Base-by-base conservation (phyloP, 1,284 basidiomycete genomes). In the Cystobasidium pallidum region DNA sequence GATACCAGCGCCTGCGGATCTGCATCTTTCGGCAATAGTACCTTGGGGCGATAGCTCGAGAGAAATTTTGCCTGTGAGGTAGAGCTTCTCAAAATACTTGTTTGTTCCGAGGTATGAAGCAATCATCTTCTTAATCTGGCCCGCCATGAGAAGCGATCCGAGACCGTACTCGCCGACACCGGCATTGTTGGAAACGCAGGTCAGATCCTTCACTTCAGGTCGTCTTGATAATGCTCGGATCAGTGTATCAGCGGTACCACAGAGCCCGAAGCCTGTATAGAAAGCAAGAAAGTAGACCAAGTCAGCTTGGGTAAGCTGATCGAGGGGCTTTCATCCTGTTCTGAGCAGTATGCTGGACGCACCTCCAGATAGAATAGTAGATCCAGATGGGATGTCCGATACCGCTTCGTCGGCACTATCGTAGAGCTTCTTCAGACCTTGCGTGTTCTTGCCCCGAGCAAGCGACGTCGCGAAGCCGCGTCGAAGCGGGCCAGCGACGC, bases 1-100 rank as follows among this genome's bases (percentile, higher is more conserved):
- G 77, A 96, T 94, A 70, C 95, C 95, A 26, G 92, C 91, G 2
- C 91, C 94, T 72, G 92, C 92, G 3, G 94, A 90, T 39, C 94
- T 88, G 74, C 96, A 85, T 74, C 94, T 88, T 80, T 96, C 95
- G 21, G 91, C 90, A 34, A 99, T 87, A 13, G 92, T 94, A 13
- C 84, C 93, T 82, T 96, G 93, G 15, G 93, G 93, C 55, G 90
- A 90, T 39, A 96, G 88, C 80, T 96, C 93, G 49, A 96, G 82
- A 0, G 89, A 87, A 74, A 95, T 89, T 74, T 90, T 83, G 66
- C 93, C 93, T 24, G 86, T 83, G 58, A 95, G 86, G 82, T 93
- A 96, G 67, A 89, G 83, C 39, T 80, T 78, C 75, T 84, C 81
- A 36, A 85, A 82, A 66, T 81, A 79, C 78, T 78, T 78, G 78